A percentile compares a stretch with the other conserved stretches of the same genome.
phyloP scores from a whole-genome alignment of 2,329 filamentous ascomycete species.

The Penicillium palitans region DNA sequence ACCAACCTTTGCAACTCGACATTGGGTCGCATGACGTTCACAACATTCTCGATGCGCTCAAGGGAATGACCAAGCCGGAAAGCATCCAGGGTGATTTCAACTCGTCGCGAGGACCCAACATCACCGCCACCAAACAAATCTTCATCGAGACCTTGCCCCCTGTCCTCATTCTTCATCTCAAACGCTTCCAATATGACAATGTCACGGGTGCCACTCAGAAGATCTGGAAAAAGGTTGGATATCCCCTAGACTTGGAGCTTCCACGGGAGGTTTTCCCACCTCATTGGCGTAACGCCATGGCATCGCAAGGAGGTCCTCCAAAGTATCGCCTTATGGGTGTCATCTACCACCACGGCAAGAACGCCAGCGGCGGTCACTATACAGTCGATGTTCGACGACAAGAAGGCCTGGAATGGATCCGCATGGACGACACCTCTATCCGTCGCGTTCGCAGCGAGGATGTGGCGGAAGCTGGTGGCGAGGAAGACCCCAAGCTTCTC shows the following conservation, averaged over 20 bases:
- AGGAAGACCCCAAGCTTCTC: slow-evolving; percentile 73
- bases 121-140: slow-evolving; percentile 85
- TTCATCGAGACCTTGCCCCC: slow-evolving; percentile 90
- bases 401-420: slow-evolving; percentile 93
- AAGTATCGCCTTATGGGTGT: slow-evolving; percentile 85
- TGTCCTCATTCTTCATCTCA: slow-evolving; percentile 90
- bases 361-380: slow-evolving; percentile 93
- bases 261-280: slow-evolving; percentile 85
- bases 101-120: slow-evolving; percentile 72
- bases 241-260: slow-evolving; percentile 91
- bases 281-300: slow-evolving; percentile 66
- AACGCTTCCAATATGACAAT: slow-evolving; percentile 94
- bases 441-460: slow-evolving; percentile 82
- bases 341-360: slow-evolving; percentile 97
- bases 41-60: slow-evolving; percentile 89
- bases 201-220: slow-evolving; percentile 82
- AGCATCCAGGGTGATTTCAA: slow-evolving; percentile 82
- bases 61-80: slow-evolving; percentile 78
- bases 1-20: slow-evolving; percentile 90
- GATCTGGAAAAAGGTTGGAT: slow-evolving; percentile 97
- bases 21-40: slow-evolving; percentile 84
- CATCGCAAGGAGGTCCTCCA: slow-evolving; percentile 68
- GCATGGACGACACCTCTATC: slow-evolving; percentile 90
- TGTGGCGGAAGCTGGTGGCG: slow-evolving; percentile 79
- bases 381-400: slow-evolving; percentile 95